These are phyloP conservation scores for Zygosaccharomyces kombuchaensis DNA, from an alignment of 805 yeast species.

Conservation along the genomic window DNA sequence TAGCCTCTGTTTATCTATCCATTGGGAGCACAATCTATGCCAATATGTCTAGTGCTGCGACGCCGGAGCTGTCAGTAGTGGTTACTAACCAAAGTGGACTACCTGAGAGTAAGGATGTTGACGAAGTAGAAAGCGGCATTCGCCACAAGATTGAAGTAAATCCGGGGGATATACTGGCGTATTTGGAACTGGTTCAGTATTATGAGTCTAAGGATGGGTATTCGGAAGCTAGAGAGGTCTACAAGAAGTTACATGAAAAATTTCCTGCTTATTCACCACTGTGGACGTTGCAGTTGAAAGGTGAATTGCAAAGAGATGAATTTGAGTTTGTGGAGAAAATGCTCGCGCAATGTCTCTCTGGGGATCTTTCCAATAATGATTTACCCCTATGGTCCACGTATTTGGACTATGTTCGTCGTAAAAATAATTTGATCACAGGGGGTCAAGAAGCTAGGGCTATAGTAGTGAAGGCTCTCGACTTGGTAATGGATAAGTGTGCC, in stretches of 20 bases:
- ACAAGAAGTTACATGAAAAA: constrained; percentile 53
- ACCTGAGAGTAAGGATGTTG: constrained; percentile 11
- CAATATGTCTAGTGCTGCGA: constrained; percentile 13
- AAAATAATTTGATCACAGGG: constrained; percentile 65
- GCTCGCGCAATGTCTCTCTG: constrained; percentile 59
- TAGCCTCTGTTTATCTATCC: background rate
- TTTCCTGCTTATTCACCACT: constrained; percentile 66
- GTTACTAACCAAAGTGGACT: constrained; percentile 10
- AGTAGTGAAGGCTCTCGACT: constrained; percentile 77
- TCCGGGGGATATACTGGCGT: constrained; percentile 50
- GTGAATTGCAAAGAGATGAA: constrained; percentile 61
- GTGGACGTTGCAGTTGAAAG: constrained; percentile 73
- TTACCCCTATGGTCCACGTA: constrained; percentile 74
- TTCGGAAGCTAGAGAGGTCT: constrained; percentile 55
- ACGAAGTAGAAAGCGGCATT: constrained; percentile 55
- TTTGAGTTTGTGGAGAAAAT: constrained; percentile 60
- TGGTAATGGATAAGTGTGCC: constrained; percentile 75
- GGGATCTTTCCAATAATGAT: constrained; percentile 40
- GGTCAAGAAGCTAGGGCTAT: constrained; percentile 74
- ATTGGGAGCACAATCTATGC: background rate
- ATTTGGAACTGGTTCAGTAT: constrained; percentile 51
- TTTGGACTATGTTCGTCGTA: constrained; percentile 68
- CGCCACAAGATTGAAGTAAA: constrained; percentile 50
- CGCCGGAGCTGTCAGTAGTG: constrained; percentile 12
- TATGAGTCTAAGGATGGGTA: constrained; percentile 50